phyloP scores from a whole-genome alignment of 73 alveolate genomes.

The Uronychia setigera region DNA sequence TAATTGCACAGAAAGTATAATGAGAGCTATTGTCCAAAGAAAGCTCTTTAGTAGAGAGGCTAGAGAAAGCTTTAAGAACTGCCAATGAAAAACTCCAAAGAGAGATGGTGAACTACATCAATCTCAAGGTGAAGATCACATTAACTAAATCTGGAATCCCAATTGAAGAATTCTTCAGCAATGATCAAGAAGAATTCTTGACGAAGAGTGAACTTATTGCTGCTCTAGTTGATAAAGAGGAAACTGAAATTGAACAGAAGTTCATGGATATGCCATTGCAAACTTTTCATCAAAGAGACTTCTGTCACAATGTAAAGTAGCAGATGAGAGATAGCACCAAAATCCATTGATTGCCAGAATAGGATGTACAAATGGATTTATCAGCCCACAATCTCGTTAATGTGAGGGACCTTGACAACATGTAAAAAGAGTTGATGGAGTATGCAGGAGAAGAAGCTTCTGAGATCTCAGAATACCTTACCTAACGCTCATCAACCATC shows the following conservation, averaged over 20 bases:
- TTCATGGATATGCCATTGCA: not conserved
- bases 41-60: slow-evolving; percentile 7
- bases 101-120: slow-evolving; percentile 43
- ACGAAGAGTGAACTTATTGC: not conserved
- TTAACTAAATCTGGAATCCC: slow-evolving; percentile 32
- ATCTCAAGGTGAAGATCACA: slow-evolving; percentile 41
- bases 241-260: not conserved
- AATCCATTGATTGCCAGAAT: not conserved
- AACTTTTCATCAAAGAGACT: not conserved
- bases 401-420: not conserved
- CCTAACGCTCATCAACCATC: not conserved
- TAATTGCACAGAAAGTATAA: not conserved
- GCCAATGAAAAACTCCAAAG: slow-evolving; percentile 23
- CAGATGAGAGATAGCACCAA: not conserved
- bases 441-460: not conserved
- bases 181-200: not conserved
- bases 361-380: not conserved
- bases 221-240: not conserved
- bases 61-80: slow-evolving; percentile 35
- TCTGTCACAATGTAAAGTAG: not conserved
- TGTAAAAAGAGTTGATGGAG: not conserved
- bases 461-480: not conserved
- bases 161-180: not conserved
- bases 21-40: slow-evolving; percentile 14
- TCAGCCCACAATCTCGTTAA: not conserved